A percentile compares a stretch with the other conserved stretches of the same genome.
Conservation (phyloP, 768 basidiomycete genomes). For the Serendipita sp. region DNA sequence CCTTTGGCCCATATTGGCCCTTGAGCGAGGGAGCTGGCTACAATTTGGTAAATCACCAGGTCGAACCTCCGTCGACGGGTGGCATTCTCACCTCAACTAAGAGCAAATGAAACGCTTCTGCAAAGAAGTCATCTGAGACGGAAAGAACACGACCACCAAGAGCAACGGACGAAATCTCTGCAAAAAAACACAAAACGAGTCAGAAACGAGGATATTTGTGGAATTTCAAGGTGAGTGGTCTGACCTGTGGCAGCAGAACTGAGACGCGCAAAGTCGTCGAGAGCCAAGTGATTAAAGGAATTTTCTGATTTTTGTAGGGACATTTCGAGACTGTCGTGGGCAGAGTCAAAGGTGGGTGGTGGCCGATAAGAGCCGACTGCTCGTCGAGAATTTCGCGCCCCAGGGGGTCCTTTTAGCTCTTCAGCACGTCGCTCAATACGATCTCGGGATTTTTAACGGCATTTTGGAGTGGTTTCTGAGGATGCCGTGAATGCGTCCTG, state of each 20-base stretch:
- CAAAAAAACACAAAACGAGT: neutral
- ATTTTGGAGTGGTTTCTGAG: too few relatives aligned
- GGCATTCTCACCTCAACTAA: constrained; percentile 48
- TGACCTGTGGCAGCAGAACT: constrained; percentile 1
- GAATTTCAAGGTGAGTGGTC: neutral
- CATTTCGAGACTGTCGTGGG: neutral
- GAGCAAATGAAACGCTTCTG: constrained; percentile 66
- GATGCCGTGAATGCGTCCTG: too few relatives aligned
- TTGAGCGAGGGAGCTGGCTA: constrained; percentile 79
- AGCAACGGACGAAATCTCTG: constrained; percentile 79
- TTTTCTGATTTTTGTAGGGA: constrained; percentile 1
- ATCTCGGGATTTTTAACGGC: too few relatives aligned
- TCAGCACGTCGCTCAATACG: too few relatives aligned
- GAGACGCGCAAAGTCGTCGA: neutral
- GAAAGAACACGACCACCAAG: constrained; percentile 60
- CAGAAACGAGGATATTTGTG: neutral
- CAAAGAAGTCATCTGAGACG: constrained; percentile 95
- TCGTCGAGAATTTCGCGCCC: too few relatives aligned
- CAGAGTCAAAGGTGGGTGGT: neutral
- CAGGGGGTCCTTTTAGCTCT: too few relatives aligned
- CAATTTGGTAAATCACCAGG: neutral
- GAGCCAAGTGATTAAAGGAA: neutral
- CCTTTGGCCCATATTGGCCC: constrained; percentile 94
- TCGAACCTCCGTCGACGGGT: neutral
- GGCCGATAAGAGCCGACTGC: neutral